Evolutionary conservation across 2,329 filamentous ascomycete genomes (phyloP).

Genomic region (Dryadomyces sulphureus): DNA sequence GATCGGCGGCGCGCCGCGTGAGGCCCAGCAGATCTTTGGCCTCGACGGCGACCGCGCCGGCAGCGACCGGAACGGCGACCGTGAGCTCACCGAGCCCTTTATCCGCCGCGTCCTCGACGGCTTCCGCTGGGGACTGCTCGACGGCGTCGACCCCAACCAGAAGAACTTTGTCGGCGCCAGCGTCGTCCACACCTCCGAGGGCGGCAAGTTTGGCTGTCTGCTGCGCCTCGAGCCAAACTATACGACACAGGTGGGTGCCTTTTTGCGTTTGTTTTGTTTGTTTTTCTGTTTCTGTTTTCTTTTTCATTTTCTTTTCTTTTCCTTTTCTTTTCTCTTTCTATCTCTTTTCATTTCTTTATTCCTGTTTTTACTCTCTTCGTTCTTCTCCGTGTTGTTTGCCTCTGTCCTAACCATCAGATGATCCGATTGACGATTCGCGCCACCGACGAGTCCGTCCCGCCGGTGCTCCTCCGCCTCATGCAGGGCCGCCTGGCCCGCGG

Average conservation of each 20-base stretch:
- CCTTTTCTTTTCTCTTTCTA: not conserved
- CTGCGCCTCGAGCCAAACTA: constrained; percentile 92
- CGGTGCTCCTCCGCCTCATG: constrained; percentile 71
- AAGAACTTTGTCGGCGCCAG: constrained; percentile 91
- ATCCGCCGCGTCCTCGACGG: constrained; percentile 62
- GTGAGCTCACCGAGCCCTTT: constrained; percentile 55
- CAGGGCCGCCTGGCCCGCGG: constrained; percentile 59
- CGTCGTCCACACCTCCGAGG: constrained; percentile 66
- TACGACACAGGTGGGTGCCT: constrained; percentile 58
- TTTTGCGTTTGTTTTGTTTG: not conserved
- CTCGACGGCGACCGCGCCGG: constrained; percentile 24
- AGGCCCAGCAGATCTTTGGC: constrained; percentile 77
- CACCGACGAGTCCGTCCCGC: constrained; percentile 79
- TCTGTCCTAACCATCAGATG: constrained; percentile 49
- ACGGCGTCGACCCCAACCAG: constrained; percentile 76
- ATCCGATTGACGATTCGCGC: constrained; percentile 86
- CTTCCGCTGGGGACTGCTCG: constrained; percentile 78
- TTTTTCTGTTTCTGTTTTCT: not conserved
- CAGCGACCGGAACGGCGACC: constrained; percentile 33
- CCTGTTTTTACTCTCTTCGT: too few species aligned
- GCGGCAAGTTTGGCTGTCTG: constrained; percentile 87
- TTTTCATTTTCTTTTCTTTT: not conserved
- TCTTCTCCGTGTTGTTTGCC: too few species aligned
- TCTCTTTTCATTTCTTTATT: not conserved
- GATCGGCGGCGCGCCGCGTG: constrained; percentile 76